phyloP scores from a whole-genome alignment of 257 asterid genomes.

The Nicotiana paniculata region DNA sequence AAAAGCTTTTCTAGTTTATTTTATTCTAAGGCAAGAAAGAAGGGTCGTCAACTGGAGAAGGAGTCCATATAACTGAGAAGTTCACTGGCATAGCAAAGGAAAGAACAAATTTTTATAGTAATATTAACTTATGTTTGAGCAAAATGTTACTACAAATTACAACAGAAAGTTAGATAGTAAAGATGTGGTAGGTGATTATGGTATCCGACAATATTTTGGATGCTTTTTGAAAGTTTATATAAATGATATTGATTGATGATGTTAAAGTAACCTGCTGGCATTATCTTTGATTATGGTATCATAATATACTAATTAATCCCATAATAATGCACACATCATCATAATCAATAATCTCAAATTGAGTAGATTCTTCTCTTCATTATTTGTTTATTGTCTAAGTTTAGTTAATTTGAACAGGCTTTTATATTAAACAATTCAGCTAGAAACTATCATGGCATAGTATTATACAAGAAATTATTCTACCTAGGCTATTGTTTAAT shows the following conservation, averaged over 20 bases:
- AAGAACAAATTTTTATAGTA: too few species aligned
- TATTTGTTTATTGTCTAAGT: constrained; percentile 18
- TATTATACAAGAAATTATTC: not conserved
- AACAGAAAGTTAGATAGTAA: too few species aligned
- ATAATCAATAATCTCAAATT: constrained; percentile 15
- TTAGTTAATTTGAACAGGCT: constrained; percentile 3
- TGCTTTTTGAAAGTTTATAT: not conserved
- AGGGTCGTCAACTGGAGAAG: too few species aligned
- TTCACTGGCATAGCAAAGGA: too few species aligned
- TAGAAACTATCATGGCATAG: not conserved
- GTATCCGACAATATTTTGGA: not conserved
- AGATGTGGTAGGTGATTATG: too few species aligned
- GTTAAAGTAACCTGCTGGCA: not conserved
- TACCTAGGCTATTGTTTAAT: not conserved
- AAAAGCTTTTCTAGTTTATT: too few species aligned
- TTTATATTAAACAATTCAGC: not conserved
- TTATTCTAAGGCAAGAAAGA: too few species aligned
- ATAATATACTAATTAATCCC: constrained; percentile 10
- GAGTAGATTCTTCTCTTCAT: constrained; percentile 19
- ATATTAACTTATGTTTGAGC: too few species aligned
- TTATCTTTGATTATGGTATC: constrained; percentile 6
- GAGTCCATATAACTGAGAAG: too few species aligned
- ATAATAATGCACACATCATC: constrained; percentile 16
- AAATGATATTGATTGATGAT: constrained; percentile 5
- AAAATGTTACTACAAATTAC: too few species aligned